phyloP scores from a whole-genome alignment of 1,284 basidiomycete species.

The Fomitopsis palustris region DNA sequence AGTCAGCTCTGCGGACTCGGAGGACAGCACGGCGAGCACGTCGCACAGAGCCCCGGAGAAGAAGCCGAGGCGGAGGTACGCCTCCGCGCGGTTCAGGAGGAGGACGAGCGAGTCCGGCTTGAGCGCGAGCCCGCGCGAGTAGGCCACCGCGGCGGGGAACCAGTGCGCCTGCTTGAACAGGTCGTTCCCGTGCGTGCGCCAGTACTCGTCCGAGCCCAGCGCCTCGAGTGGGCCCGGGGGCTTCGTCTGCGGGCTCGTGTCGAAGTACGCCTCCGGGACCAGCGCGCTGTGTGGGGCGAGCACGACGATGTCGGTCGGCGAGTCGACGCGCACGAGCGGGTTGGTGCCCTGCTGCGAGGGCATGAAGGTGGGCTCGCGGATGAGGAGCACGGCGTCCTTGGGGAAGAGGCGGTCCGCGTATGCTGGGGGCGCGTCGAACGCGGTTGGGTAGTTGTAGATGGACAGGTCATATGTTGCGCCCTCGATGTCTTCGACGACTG shows the following conservation, averaged over 20 bases:
- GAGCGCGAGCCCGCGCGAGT: constrained; percentile 16
- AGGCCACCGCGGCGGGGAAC: constrained; percentile 23
- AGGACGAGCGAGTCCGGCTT: neutral
- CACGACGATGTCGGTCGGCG: constrained; percentile 26
- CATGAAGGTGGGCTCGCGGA: constrained; percentile 31
- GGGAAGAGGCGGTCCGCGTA: constrained; percentile 27
- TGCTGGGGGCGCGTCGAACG: constrained; percentile 14
- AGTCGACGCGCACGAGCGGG: constrained; percentile 27
- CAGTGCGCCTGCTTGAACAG: constrained; percentile 15
- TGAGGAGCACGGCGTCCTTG: constrained; percentile 24
- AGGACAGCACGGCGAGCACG: neutral
- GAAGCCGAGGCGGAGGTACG: constrained; percentile 3
- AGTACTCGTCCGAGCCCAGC: constrained; percentile 8
- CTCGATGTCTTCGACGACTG: constrained; percentile 25
- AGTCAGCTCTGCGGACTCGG: neutral
- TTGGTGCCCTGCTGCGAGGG: constrained; percentile 10
- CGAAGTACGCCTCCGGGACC: constrained; percentile 9
- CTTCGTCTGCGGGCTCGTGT: neutral
- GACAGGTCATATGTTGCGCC: constrained; percentile 21
- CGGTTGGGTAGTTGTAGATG: constrained; percentile 28
- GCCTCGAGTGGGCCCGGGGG: neutral
- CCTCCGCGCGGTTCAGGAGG: constrained; percentile 5
- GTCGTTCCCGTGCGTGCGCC: constrained; percentile 13
- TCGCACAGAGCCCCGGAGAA: constrained; percentile 1
- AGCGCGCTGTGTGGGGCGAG: constrained; percentile 10